These are phyloP conservation scores for Xylaria arbuscula DNA, from an alignment of 2,329 filamentous ascomycete species.

Conservation along the genomic window DNA sequence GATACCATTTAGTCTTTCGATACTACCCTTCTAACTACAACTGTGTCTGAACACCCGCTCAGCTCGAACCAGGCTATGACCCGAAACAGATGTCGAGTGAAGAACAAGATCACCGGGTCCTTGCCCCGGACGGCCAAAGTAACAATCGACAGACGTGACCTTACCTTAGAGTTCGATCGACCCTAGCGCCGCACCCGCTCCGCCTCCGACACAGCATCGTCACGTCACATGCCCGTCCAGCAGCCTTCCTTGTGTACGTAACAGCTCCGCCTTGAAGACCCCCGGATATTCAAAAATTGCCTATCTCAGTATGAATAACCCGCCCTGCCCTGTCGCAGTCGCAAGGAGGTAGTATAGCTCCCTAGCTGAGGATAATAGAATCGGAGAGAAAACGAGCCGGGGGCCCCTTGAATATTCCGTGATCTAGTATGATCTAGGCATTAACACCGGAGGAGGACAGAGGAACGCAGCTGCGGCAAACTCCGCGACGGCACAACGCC, in stretches of 20 bases:
- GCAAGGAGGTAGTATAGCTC: neutral
- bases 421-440: conserved; percentile 1
- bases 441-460: conserved; percentile 24
- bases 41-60: neutral
- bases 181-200: conserved; percentile 25
- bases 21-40: conserved; percentile 8
- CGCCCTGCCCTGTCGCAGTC: neutral
- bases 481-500: conserved; percentile 3
- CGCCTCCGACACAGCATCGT: conserved; percentile 17
- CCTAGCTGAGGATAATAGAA: neutral
- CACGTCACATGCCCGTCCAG: conserved; percentile 27
- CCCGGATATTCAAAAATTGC: neutral
- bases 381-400: neutral
- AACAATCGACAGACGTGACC: conserved; percentile 18
- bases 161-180: neutral
- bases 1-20: neutral
- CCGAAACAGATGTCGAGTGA: neutral
- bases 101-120: neutral
- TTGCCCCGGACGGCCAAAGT: neutral
- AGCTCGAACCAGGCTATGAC: neutral
- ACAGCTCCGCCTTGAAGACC: conserved; percentile 7
- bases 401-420: neutral
- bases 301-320: conserved; percentile 12
- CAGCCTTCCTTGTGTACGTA: conserved; percentile 2
- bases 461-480: conserved; percentile 20